Base-by-base conservation (phyloP, 148 eudicot genomes). In the Persicaria maculosa region DNA sequence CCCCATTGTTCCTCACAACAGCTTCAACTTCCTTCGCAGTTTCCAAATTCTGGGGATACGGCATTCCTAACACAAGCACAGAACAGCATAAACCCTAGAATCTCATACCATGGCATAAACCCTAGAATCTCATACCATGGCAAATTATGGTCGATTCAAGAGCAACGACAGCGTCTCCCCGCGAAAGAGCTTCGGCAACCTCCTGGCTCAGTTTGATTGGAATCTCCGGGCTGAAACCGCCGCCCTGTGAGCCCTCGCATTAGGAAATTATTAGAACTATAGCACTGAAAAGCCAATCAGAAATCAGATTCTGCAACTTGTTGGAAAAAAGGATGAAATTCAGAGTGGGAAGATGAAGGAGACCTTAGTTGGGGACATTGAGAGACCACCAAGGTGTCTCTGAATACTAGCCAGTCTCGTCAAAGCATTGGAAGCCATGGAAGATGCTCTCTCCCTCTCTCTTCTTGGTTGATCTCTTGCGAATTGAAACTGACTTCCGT, bases 61-160 rank as follows among this genome's bases (percentile, higher is more conserved):
- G 98, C 98, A 95, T 95, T 78, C 98, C 98, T 94, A 77, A 68
- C 54, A 79, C 43, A n/a, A 70, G 10, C 55, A 71, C 54, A 17
- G n/a, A n/a, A n/a, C n/a, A n/a, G 67, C 67, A 22, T 59, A 59
- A 59, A 25, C 47, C 70, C 47, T 65, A 65, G 43, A 40, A 65
- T 40, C 46, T 40, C 74, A 61, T 82, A 94, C 98, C 98, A 83
- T 95, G 98, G 67, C 67, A 22, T 59, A 59, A 59, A 25, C 47
- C 70, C 47, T 65, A 65, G 43, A 40, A 65, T 40, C 46, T 40
- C 74, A 61, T 82, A 94, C 98, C 98, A 83, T 95, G 98, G 72
- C 90, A 87, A 64, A 95, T 95, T 44, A 95, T 92, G 20, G 98
- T 95, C 44, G 98, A 95, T 73, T 95, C 98, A 12, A 95, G 85